Evolutionary conservation across 2,329 filamentous ascomycete genomes (phyloP).

Genomic region (Fusarium concolor): DNA sequence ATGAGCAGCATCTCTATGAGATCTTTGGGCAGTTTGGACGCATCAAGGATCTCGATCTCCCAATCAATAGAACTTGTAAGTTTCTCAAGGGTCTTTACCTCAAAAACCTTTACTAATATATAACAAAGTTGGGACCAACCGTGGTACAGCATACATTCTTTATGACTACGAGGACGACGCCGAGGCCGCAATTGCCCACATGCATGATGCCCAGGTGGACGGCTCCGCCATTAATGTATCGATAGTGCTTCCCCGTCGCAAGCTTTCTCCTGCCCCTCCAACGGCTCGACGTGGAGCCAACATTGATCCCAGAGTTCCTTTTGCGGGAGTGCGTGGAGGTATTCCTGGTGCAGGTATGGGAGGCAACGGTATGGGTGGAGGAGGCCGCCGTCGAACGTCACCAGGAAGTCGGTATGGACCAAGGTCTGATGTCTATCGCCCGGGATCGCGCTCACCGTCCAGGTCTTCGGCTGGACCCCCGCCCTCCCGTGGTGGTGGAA

Average conservation of each 20-base stretch:
- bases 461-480: slow-evolving; percentile 58
- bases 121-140: slow-evolving; percentile 80
- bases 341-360: slow-evolving; percentile 41
- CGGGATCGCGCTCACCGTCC: slow-evolving; percentile 64
- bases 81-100: slow-evolving; percentile 22
- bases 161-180: slow-evolving; percentile 82
- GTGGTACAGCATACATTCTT: slow-evolving; percentile 92
- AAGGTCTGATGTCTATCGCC: slow-evolving; percentile 70
- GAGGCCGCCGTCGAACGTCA: slow-evolving; percentile 53
- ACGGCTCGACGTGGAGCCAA: slow-evolving; percentile 72
- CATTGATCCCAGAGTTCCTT: slow-evolving; percentile 62
- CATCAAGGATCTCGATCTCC: slow-evolving; percentile 89
- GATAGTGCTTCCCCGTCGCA: slow-evolving; percentile 85
- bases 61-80: slow-evolving; percentile 87
- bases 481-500: slow-evolving; percentile 49
- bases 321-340: slow-evolving; percentile 49
- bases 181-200: slow-evolving; percentile 89
- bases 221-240: slow-evolving; percentile 86
- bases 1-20: slow-evolving; percentile 86
- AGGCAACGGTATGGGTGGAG: slow-evolving; percentile 50
- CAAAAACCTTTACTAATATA: slow-evolving; percentile 25
- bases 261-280: slow-evolving; percentile 84
- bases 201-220: slow-evolving; percentile 97
- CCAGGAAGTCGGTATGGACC: slow-evolving; percentile 55
- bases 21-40: slow-evolving; percentile 91